Base-by-base conservation (phyloP, 2,329 filamentous ascomycete species). In the Xylaria sp. region DNA sequence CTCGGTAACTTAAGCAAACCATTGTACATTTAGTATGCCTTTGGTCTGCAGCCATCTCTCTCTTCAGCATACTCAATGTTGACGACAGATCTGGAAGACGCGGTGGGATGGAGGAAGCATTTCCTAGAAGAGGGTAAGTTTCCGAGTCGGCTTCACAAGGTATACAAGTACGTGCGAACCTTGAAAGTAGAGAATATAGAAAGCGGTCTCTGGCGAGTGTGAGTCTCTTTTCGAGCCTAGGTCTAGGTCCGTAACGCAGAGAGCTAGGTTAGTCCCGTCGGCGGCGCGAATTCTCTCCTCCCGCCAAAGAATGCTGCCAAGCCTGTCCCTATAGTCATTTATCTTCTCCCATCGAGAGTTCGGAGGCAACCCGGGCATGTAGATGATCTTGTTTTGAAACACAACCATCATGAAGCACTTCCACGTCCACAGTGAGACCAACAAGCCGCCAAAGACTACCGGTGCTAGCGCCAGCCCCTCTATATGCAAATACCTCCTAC, bases 351-450 rank as follows among this genome's bases (percentile, higher is more conserved):
- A 81, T 15, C 90, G 83, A 0, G 90, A 82, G 70, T 89, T 89
- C 2, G 90, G 90, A 17, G 90, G 90, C 52, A 93, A 76, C 46
- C 88, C 89, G 0, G 90, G 89, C 79, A 92, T 92, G 76, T 93
- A 93, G 61, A 93, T 90, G 71, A 93, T 91, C 72, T 89, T 89
- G 71, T 93, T 91, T 76, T 93, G 91, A 72, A 93, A 90, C 4
- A 90, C 68, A 27, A 94, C 80, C 77, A 93, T 86, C 87, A 92
- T 90, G 54, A 87, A 75, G 71, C 90, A 92, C 71, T 88, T 87
- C 81, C 84, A 87, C 1, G 77, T 78, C 82, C 83, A 93, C 13
- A 93, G 78, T 3, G 82, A 82, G 17, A 90, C 69, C 3, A 91
- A 80, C 35, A 93, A 79, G 1, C 88, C 87, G 13, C 80, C 73